Base-by-base conservation (phyloP, 352 stramenopile species). In the Globisporangium carolinianum region DNA sequence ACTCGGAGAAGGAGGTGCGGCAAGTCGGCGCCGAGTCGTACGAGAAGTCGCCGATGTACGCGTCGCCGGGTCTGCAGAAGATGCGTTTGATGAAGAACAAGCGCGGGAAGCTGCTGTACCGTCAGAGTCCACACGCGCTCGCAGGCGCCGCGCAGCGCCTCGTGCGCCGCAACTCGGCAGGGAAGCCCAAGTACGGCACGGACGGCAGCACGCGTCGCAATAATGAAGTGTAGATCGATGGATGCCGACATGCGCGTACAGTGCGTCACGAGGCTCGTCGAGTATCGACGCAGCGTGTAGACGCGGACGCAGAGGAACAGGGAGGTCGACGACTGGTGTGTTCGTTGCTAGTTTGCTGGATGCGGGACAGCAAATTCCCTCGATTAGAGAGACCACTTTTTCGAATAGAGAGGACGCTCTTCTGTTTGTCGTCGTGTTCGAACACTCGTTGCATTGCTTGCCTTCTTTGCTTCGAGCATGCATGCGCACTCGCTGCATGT, bases 31-130 rank as follows among this genome's bases (percentile, higher is more conserved):
- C 70, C 10, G 53, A 80, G 8, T 89, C 82, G 24, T 72, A 91
- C 53, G 80, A 92, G 61, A 92, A 90, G 58, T 92, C 82, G 12
- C 84, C 84, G 6, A 94, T 94, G 84, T 91, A 91, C 61, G 73
- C 82, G 46, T 94, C 85, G 49, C 85, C 85, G 47, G 87, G 75
- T 36, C 68, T 94, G 45, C 85, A 94, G 60, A 89, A 88, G 62
- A 92, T 80, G 8, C 83, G 88, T 55, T 67, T 91, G 51, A 94
- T 94, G 82, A 75, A 74, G 17, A 90, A 91, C 59, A 76, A 79
- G 14, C 72, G 79, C 49, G 85, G 83, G 53, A 91, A 89, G 43
- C 63, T 92, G 58, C 69, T 94, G 53, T 94, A 93, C 57, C 80
- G 77, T 14, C 85, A 94, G 53, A 91, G 79, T 41, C 85, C 85